Evolutionary conservation across 1,284 basidiomycete genomes (phyloP), one percentile per base, ranked within the genome.

Genomic region (Rhodotorula sp.): DNA sequence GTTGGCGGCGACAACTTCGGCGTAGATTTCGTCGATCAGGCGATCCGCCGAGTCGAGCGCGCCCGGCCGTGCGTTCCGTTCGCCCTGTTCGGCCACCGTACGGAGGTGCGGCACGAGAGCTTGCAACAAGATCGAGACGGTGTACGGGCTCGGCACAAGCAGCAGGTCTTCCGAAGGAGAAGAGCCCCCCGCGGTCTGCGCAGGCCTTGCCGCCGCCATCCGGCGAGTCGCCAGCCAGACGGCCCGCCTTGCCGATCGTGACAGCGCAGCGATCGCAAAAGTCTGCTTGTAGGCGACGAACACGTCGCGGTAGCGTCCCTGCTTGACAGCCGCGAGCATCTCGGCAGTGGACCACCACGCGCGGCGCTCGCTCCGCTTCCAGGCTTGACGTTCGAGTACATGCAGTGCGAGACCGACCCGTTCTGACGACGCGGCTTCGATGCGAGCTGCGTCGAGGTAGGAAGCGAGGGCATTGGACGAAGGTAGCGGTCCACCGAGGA

Each of bases 81-180:
- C 53, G 15, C 15, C 54, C n/a, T 24, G 20, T 3, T 33, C 62
- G 45, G 56, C 56, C 8, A 42, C 56, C 24, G 6, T 10, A 30
- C 57, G 45, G n/a, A 67, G 44, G 2, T 49, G 42, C 22, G 60
- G 49, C 20, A 68, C 63, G 22, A 71, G 55, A 1, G 69, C 69
- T 29, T 71, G 66, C 7, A 65, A 10, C 33, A 71, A 22, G 44
- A 71, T 37, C 22, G 66, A 48, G 24, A 71, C 48, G 6, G 60
- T 55, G 60, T 71, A 67, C 10, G 49, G 45, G 24, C 48, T 56
- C 37, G 58, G 62, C 1, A 48, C 45, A 44, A 44, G 29, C 20
- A 46, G 20, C 20, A 46, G 20, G 29, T 24, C 20, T 20, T 30
- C 22, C 62, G 48, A 2, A 53, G 46, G 30, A 44, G 44, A 26